These are phyloP conservation scores for Syncephalastrum contaminatum DNA, from an alignment of 371 early-diverging fungal species.

Conservation along the genomic window DNA sequence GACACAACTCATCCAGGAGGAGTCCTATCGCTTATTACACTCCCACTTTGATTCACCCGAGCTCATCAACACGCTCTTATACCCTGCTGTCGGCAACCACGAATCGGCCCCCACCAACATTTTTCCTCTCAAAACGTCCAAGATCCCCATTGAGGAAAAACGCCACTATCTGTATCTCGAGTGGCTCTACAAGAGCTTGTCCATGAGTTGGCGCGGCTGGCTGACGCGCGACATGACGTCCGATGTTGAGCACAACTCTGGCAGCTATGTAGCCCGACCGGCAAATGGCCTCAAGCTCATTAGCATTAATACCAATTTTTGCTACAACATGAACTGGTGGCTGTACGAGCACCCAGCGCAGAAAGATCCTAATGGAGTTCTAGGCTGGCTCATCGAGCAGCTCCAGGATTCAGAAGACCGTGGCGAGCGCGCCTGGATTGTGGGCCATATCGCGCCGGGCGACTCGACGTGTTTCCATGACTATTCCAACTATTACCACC, in stretches of 20 bases:
- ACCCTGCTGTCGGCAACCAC: slow-evolving; percentile 61
- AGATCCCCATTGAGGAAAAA: slow-evolving; percentile 24
- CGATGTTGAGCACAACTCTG: slow-evolving; percentile 38
- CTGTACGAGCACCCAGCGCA: slow-evolving; percentile 34
- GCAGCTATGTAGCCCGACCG: slow-evolving; percentile 49
- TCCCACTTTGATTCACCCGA: slow-evolving; percentile 37
- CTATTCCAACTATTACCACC: slow-evolving; percentile 58
- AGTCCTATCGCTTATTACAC: slow-evolving; percentile 38
- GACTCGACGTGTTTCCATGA: slow-evolving; percentile 56
- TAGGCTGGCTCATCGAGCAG: slow-evolving; percentile 51
- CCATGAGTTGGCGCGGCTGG: slow-evolving; percentile 56
- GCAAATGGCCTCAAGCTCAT: slow-evolving; percentile 49
- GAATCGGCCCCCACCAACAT: slow-evolving; percentile 51
- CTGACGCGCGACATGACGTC: slow-evolving; percentile 24
- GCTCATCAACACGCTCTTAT: slow-evolving; percentile 36
- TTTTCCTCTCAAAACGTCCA: slow-evolving; percentile 42
- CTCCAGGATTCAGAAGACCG: slow-evolving; percentile 56
- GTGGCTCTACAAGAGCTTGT: slow-evolving; percentile 52
- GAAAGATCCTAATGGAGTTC: slow-evolving; percentile 52
- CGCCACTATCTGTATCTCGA: slow-evolving; percentile 28
- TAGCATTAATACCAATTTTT: slow-evolving; percentile 65
- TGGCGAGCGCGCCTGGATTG: slow-evolving; percentile 57
- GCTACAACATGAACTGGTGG: slow-evolving; percentile 60
- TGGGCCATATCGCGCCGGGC: slow-evolving; percentile 59
- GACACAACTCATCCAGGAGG: slow-evolving; percentile 39